Conservation (phyloP, 441 rosid species). For the Manihot esculenta region DNA sequence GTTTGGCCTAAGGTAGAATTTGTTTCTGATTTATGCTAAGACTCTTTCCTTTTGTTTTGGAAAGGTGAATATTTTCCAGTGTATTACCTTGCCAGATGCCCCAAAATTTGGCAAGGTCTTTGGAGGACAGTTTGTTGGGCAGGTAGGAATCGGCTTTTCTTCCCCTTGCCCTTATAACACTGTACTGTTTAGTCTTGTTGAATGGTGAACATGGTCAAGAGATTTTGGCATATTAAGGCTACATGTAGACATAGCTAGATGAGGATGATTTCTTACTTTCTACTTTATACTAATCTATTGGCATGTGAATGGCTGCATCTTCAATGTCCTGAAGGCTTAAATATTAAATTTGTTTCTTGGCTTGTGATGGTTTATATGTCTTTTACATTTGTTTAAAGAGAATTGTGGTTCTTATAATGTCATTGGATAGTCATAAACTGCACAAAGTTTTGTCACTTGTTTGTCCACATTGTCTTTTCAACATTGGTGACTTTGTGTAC, state of each 20-base stretch:
- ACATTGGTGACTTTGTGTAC: neutral
- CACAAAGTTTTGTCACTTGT: neutral
- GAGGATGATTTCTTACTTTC: neutral
- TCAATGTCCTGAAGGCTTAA: neutral
- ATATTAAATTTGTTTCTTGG: neutral
- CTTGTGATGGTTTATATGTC: too few relatives aligned
- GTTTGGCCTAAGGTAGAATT: neutral
- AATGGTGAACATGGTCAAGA: neutral
- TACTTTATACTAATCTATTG: neutral
- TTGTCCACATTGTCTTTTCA: neutral
- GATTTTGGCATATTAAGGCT: neutral
- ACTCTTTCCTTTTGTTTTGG: constrained; percentile 21
- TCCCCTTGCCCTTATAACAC: constrained; percentile 1
- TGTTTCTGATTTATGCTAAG: neutral
- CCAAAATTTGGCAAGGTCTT: constrained; percentile 88
- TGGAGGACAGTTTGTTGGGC: constrained; percentile 95
- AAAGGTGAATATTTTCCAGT: constrained; percentile 86
- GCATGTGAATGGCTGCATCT: neutral
- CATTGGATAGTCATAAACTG: neutral
- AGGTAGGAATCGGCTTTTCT: constrained; percentile 42
- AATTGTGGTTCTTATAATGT: neutral
- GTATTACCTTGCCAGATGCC: constrained; percentile 84
- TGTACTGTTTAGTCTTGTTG: neutral
- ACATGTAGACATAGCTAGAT: neutral
- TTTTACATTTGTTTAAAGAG: neutral